Base-by-base conservation (phyloP, 2,329 filamentous ascomycete genomes). In the Coleophoma eucalyptorum region DNA sequence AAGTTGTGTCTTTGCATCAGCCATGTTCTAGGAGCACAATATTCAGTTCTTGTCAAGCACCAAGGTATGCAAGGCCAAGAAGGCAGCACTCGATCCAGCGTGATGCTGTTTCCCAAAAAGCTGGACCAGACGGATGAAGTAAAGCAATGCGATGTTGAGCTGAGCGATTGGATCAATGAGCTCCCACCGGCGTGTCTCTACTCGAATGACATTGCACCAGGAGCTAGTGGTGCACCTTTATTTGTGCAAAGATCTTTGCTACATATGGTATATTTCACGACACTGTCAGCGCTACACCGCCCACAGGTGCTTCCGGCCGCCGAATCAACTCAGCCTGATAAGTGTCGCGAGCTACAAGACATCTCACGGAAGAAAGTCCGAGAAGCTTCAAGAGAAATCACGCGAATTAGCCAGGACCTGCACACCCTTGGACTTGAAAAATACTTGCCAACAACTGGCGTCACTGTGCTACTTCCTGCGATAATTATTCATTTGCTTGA, bases 401-500 rank as follows among this genome's bases (percentile, higher is more conserved):
- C 92, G 2, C 82, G 81, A 50, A 92, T 96, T 69, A 88, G 89
- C 1, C 81, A 87, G 43, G 85, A 90, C 57, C 76, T 97, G 42
- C 86, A 90, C 65, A 76, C 79, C 34, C 74, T 86, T 43, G 81
- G 86, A 45, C 77, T 96, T 12, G 90, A 93, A 55, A 81, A 80
- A 51, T 96, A 84, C 62, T 79, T 96, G 8, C 91, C 92, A 2
- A 96, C 91, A 0, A 93, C 90, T 0, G 91, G 91, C 37, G 91
- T 96, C 10, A 96, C 92, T 0, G 90, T 95, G 38, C 84, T 97
- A 5, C 80, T 96, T 1, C 92, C 92, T 0, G 91, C 92, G 18
- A 93, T 96, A 72, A 96, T 96, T 59, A 95, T 96, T 50, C 92
- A 96, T 64, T 79, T 97, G 16, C 80, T 96, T 7, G 90, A 96